Conservation (phyloP, 148 eudicot genomes). For the Vaccinium myrtillus region DNA sequence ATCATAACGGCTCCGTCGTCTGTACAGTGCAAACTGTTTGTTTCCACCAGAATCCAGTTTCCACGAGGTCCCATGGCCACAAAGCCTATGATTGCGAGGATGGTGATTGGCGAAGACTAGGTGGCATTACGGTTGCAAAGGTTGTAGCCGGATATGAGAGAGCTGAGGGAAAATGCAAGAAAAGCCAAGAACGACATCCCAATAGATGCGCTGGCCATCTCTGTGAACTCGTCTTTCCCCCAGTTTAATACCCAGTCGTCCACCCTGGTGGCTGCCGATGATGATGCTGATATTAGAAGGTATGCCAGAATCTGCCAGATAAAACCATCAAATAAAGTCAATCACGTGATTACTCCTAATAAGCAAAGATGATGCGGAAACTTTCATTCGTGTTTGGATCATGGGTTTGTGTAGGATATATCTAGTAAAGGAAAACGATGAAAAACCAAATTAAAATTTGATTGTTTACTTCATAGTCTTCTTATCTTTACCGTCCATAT, state of each 20-base stretch:
- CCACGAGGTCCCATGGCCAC: neutral
- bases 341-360: neutral
- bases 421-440: neutral
- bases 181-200: conserved; percentile 85
- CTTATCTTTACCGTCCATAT: neutral
- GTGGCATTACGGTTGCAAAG: conserved; percentile 54
- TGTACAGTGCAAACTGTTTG: conserved; percentile 8
- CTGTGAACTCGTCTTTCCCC: conserved; percentile 90
- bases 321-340: conserved; percentile 14
- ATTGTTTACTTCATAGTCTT: neutral
- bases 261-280: conserved; percentile 83
- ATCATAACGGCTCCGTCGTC: neutral
- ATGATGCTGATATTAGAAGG: conserved; percentile 86
- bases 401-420: neutral
- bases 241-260: conserved; percentile 81
- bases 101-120: conserved; percentile 18
- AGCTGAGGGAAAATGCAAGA: conserved; percentile 71
- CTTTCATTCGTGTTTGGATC: neutral
- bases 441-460: neutral
- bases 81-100: neutral
- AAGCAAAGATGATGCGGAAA: neutral
- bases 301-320: conserved; percentile 73
- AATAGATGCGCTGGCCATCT: conserved; percentile 71
- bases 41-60: neutral
- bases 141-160: conserved; percentile 81